phyloP scores from a whole-genome alignment of 2,329 filamentous ascomycete species.

The Eutypella sp. region DNA sequence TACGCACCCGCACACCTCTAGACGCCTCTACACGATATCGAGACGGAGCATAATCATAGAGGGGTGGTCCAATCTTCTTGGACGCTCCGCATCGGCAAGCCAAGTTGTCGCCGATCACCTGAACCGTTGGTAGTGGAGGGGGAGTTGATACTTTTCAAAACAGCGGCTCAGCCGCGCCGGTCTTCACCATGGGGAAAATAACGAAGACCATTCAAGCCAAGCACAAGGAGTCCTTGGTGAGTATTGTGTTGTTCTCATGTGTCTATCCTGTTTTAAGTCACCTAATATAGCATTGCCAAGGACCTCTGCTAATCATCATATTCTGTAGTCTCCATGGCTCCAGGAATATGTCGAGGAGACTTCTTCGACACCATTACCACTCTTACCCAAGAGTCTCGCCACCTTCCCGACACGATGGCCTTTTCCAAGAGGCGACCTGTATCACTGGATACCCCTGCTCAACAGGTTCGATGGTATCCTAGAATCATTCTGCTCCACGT shows the following conservation, averaged over 20 bases:
- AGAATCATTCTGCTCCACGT: constrained; percentile 73
- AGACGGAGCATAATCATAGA: constrained; percentile 8
- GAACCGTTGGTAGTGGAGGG: constrained; percentile 50
- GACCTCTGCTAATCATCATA: constrained; percentile 11
- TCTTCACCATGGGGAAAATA: constrained; percentile 62
- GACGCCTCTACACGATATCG: constrained; percentile 2
- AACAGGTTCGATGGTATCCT: constrained; percentile 91
- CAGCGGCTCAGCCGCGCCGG: constrained; percentile 55
- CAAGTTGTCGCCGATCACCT: constrained; percentile 37
- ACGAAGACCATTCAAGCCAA: constrained; percentile 62
- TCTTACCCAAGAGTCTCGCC: constrained; percentile 70
- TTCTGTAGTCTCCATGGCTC: constrained; percentile 74
- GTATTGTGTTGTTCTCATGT: too few species aligned
- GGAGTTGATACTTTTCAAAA: constrained; percentile 38
- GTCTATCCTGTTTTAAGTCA: too few species aligned
- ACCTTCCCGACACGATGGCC: constrained; percentile 88
- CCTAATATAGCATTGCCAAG: too few species aligned
- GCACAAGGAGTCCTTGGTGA: constrained; percentile 63
- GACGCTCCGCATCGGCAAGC: constrained; percentile 21
- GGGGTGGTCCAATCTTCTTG: constrained; percentile 25
- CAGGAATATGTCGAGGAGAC: constrained; percentile 72
- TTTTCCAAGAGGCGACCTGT: constrained; percentile 90
- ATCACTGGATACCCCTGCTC: constrained; percentile 94
- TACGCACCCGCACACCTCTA: neutral
- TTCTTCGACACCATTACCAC: constrained; percentile 63